Evolutionary conservation across 768 basidiomycete genomes (phyloP).

Genomic region (Fistulinella prunicolor): DNA sequence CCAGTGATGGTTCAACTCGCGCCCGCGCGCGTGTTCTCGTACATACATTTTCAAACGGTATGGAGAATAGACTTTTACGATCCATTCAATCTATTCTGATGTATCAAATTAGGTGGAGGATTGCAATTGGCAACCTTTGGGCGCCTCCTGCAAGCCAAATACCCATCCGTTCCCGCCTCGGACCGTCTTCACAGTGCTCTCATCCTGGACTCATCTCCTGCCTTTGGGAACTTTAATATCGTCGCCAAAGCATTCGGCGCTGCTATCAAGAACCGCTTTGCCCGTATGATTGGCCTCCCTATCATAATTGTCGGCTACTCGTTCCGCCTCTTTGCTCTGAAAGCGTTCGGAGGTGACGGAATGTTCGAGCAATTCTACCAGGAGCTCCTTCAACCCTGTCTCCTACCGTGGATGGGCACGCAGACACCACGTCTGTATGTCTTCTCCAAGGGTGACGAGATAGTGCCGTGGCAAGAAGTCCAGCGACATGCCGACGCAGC

Average conservation of each 20-base stretch:
- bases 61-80: neutral
- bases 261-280: slow-evolving; percentile 21
- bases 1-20: neutral
- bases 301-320: neutral
- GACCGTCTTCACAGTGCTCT: slow-evolving; percentile 11
- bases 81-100: neutral
- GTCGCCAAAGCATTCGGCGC: slow-evolving; percentile 22
- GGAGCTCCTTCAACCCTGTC: slow-evolving; percentile 16
- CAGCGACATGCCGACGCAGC: slow-evolving; percentile 25
- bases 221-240: slow-evolving; percentile 9
- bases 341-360: slow-evolving; percentile 11
- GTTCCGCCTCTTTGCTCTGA: slow-evolving; percentile 8
- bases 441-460: slow-evolving; percentile 31
- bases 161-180: slow-evolving; percentile 7
- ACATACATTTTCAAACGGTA: slow-evolving; percentile 32
- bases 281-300: neutral
- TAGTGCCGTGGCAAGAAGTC: slow-evolving; percentile 30
- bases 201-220: slow-evolving; percentile 25
- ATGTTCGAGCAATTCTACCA: neutral
- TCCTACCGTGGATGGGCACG: slow-evolving; percentile 32
- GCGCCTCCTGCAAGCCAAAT: slow-evolving; percentile 19
- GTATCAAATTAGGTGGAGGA: slow-evolving; percentile 16
- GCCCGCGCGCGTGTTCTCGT: slow-evolving; percentile 22
- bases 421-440: slow-evolving; percentile 36
- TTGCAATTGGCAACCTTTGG: slow-evolving; percentile 19